These are phyloP conservation scores for Candida broadrunensis DNA, from an alignment of 805 yeast species.

Conservation along the genomic window DNA sequence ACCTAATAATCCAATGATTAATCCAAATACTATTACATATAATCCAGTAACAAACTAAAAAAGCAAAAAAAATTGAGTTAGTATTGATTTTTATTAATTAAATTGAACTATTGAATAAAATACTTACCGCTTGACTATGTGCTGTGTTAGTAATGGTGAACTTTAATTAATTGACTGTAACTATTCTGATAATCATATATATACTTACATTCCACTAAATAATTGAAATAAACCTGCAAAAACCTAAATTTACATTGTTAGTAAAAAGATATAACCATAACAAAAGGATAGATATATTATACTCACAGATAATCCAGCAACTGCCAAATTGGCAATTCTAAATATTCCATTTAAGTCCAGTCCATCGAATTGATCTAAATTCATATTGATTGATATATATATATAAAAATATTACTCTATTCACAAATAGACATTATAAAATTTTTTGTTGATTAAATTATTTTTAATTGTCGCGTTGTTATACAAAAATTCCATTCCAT, in stretches of 20 bases:
- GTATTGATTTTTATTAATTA: constrained; percentile 11
- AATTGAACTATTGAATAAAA: neutral
- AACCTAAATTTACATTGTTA: constrained; percentile 27
- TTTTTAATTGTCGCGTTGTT: too few relatives aligned
- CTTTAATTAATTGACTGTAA: too few relatives aligned
- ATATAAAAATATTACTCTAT: too few relatives aligned
- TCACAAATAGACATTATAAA: too few relatives aligned
- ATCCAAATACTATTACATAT: constrained; percentile 56
- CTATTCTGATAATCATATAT: neutral
- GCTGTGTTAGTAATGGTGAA: constrained; percentile 20
- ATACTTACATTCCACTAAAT: constrained; percentile 46
- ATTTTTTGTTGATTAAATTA: too few relatives aligned
- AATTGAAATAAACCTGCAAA: constrained; percentile 49
- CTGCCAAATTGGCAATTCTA: constrained; percentile 50
- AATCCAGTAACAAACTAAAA: constrained; percentile 53
- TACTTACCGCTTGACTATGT: constrained; percentile 33
- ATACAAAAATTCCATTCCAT: too few relatives aligned
- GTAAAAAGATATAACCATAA: neutral
- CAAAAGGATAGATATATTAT: neutral
- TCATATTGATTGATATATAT: constrained; percentile 23
- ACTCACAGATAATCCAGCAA: constrained; percentile 55
- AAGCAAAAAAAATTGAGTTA: too few relatives aligned
- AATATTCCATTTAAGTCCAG: constrained; percentile 45
- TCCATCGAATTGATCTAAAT: constrained; percentile 41
- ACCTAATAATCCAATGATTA: constrained; percentile 49